Evolutionary conservation across 306 rosid genomes (phyloP).

Genomic region (Urtica urens): DNA sequence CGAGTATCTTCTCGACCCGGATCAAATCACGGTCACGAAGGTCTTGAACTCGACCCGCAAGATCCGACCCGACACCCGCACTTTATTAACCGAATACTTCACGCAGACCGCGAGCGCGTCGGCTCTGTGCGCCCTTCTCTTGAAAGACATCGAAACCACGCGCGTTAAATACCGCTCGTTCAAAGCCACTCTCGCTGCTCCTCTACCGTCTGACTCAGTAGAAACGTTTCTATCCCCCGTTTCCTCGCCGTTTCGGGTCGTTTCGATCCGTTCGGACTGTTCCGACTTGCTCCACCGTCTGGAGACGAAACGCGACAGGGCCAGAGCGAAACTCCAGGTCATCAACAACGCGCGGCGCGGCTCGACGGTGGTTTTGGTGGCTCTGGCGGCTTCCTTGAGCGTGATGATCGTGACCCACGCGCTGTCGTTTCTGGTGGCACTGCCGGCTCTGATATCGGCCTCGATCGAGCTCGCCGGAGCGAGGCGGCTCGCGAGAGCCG

Average conservation of each 20-base stretch:
- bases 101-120: constrained; percentile 54
- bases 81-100: constrained; percentile 46
- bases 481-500: constrained; percentile 15
- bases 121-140: constrained; percentile 35
- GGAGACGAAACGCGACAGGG: constrained; percentile 35
- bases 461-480: constrained; percentile 19
- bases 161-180: constrained; percentile 26
- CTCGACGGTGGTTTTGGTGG: constrained; percentile 28
- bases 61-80: constrained; percentile 10
- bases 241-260: constrained; percentile 9
- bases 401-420: constrained; percentile 43
- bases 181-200: constrained; percentile 9
- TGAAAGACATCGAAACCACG: constrained; percentile 40
- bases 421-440: constrained; percentile 33
- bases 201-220: constrained; percentile 9
- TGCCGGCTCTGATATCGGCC: constrained; percentile 27
- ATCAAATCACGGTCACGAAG: constrained; percentile 29
- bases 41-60: constrained; percentile 25
- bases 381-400: constrained; percentile 28
- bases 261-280: constrained; percentile 18
- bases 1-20: constrained; percentile 62
- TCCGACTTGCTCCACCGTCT: constrained; percentile 33
- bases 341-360: constrained; percentile 17
- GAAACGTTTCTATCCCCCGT: constrained; percentile 17
- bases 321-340: constrained; percentile 22